These are phyloP conservation scores for Astrothelium subdiscretum DNA, from an alignment of 495 filamentous ascomycete species.

Conservation along the genomic window DNA sequence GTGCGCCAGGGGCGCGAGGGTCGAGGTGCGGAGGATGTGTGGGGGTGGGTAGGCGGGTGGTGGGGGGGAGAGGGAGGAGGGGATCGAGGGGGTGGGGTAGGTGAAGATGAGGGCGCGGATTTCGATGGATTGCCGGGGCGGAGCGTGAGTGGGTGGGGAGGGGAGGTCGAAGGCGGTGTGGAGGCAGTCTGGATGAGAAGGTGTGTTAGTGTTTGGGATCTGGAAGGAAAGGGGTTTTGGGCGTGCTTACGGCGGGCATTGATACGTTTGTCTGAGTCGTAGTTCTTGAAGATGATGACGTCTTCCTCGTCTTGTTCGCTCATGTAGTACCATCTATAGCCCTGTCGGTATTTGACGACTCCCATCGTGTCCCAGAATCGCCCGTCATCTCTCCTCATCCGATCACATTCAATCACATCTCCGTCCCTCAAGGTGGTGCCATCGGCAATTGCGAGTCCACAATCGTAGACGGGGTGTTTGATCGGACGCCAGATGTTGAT, in stretches of 20 bases:
- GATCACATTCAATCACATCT: conserved; percentile 16
- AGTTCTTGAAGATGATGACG: conserved; percentile 17
- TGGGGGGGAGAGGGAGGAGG: background rate
- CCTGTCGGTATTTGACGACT: conserved; percentile 12
- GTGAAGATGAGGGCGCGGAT: conserved; percentile 13
- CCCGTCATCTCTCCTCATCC: conserved; percentile 7
- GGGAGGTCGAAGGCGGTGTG: conserved; percentile 16
- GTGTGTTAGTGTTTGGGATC: background rate
- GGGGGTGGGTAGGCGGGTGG: background rate
- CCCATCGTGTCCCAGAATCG: conserved; percentile 19
- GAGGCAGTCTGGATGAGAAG: background rate
- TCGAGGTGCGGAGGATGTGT: background rate
- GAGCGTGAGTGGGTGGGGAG: conserved; percentile 1
- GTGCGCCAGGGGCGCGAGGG: background rate
- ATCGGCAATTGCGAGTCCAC: conserved; percentile 12
- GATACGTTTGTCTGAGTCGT: conserved; percentile 11
- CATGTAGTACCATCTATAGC: conserved; percentile 16
- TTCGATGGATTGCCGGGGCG: conserved; percentile 10
- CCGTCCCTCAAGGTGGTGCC: conserved; percentile 7
- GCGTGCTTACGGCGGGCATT: background rate
- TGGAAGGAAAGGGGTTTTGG: background rate
- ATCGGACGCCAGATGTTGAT: conserved; percentile 18
- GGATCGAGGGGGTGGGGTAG: background rate
- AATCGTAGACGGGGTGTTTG: conserved; percentile 16
- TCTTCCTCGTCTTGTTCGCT: conserved; percentile 11